phyloP scores from a whole-genome alignment of 768 basidiomycete genomes.

The Amanita inopinata region DNA sequence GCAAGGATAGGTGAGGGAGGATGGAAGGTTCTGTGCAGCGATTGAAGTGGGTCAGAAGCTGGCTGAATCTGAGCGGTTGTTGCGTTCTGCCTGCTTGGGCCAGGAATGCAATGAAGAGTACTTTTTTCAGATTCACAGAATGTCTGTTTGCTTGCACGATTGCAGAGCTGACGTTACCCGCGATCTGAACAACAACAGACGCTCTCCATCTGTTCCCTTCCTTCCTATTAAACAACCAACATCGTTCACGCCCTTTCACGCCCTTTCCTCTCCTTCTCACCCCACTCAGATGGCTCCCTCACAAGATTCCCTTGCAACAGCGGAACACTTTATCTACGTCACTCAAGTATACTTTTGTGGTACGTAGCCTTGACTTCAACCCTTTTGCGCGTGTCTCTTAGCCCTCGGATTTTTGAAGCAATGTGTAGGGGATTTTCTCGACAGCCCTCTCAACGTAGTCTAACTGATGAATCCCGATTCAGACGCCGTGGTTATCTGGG shows the following conservation, averaged over 20 bases:
- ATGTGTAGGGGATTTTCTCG: constrained; percentile 46
- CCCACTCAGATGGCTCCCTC: constrained; percentile 20
- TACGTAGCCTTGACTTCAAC: constrained; percentile 32
- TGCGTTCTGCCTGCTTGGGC: constrained; percentile 13
- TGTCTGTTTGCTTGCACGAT: constrained; percentile 25
- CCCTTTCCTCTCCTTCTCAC: constrained; percentile 11
- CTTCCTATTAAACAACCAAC: constrained; percentile 32
- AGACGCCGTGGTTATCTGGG: constrained; percentile 81
- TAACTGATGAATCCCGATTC: constrained; percentile 18
- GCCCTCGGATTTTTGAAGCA: constrained; percentile 33
- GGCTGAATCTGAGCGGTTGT: constrained; percentile 6
- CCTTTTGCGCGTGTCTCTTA: constrained; percentile 19
- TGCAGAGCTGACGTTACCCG: constrained; percentile 24
- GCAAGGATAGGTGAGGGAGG: constrained; percentile 8
- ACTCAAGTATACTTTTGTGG: constrained; percentile 82
- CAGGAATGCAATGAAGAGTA: constrained; percentile 23
- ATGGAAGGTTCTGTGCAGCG: background rate
- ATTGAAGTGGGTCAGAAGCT: background rate
- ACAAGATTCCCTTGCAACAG: constrained; percentile 39
- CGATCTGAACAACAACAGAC: constrained; percentile 16
- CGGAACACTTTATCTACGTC: constrained; percentile 72
- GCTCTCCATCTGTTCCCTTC: constrained; percentile 18
- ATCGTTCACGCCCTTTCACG: constrained; percentile 16
- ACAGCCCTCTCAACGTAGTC: constrained; percentile 19
- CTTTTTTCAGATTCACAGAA: constrained; percentile 41